Base-by-base conservation (phyloP, 257 asterid species). In the Salvia rosmarinus region DNA sequence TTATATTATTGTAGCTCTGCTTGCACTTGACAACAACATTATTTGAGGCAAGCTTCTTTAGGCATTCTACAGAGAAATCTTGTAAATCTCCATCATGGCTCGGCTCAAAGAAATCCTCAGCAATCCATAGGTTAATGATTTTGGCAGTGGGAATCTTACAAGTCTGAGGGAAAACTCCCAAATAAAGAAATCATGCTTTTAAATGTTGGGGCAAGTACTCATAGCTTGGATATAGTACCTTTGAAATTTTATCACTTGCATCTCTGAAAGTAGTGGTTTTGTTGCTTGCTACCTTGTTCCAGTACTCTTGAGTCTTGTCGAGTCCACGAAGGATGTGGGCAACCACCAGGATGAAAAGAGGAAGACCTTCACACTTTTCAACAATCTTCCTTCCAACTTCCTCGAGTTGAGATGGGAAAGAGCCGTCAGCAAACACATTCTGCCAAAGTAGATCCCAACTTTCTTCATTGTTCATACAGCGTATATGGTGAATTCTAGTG, bases 291-390 rank as follows among this genome's bases (percentile, higher is more conserved):
- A 34, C 57, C 13, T 46, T 37, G 6, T 43, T 19, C 84, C 81
- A 82, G 25, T 13, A 68, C 2, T 57, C 46, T 5, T 8, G 1
- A 0, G 49, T 57, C 14, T 14, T 61, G 0, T 54, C 42, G 9
- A 1, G 6, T 20, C 40, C 16, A 30, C 35, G 5, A 6, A 79
- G 71, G 39, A 71, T 1, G 0, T 76, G 76, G 1, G 69, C 82
- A 12, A 75, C 20, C 40, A 66, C 21, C 25, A 64, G 58, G 3
- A 79, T 54, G 16, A 56, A 13, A 50, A 81, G 77, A 17, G 81
- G 82, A 50, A 78, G 74, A 23, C 85, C 83, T 49, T 67, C 67
- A 42, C 72, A 67, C 5, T 19, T 44, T 62, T 66, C 47, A 0
- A 42, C 73, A 46, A 74, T 75, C 13, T 54, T 50, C 49, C 32